Percentiles rank a stretch among this genome's conserved stretches.
Conservation (phyloP, 805 yeast genomes). For the Candida oleophila region DNA sequence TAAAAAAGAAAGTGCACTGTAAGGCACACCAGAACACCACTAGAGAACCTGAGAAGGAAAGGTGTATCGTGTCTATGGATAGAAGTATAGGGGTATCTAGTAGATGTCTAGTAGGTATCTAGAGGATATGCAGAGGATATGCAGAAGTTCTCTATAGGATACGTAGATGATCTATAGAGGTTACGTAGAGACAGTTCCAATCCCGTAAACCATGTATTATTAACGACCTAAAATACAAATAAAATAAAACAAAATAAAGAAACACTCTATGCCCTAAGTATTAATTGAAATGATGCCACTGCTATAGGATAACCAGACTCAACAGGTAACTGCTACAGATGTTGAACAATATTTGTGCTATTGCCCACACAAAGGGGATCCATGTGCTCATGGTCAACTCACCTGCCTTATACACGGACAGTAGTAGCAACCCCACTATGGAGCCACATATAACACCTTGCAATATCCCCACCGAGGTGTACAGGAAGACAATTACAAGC, state of each 20-base stretch:
- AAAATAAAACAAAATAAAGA: background rate
- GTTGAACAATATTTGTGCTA: constrained; percentile 65
- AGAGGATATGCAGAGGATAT: no score
- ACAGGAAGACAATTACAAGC: constrained; percentile 44
- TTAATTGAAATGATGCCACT: background rate
- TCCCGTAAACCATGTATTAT: no score
- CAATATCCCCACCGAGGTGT: constrained; percentile 52
- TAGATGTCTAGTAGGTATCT: no score
- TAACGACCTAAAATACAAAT: background rate
- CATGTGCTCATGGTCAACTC: constrained; percentile 88
- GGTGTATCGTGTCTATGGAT: no score
- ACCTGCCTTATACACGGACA: constrained; percentile 77
- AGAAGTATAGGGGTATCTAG: no score
- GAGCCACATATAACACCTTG: constrained; percentile 76
- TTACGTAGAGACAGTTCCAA: no score
- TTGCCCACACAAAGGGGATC: constrained; percentile 86
- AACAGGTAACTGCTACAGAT: constrained; percentile 66
- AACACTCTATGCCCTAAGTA: no score
- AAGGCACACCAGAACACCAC: no score
- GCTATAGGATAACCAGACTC: constrained; percentile 16
- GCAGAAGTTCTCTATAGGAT: no score
- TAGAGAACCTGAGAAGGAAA: no score
- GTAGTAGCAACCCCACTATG: constrained; percentile 69
- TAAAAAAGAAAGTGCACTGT: no score
- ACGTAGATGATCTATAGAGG: no score